Conservation (phyloP, 2,329 filamentous ascomycete genomes). For the Aspergillaceae sp. region DNA sequence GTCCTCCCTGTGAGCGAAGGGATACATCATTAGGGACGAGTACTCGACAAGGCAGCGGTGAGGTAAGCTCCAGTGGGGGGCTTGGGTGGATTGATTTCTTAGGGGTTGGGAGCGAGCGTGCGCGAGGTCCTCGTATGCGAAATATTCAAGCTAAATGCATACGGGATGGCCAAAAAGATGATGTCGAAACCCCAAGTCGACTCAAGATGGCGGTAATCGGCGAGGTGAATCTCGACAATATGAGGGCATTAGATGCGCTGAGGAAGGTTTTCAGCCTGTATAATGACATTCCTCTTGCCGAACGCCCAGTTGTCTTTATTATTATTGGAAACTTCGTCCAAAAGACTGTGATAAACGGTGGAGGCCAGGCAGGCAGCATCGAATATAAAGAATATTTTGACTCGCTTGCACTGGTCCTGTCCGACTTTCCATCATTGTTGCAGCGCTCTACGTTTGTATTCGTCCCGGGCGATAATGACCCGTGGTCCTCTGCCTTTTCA, state of each 20-base stretch:
- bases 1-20: conserved; percentile 82
- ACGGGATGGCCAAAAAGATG: conserved; percentile 15
- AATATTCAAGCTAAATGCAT: conserved; percentile 64
- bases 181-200: conserved; percentile 24
- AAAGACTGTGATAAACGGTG: conserved; percentile 52
- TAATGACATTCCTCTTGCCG: conserved; percentile 53
- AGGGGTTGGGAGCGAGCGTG: conserved; percentile 80
- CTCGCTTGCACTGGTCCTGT: conserved; percentile 67
- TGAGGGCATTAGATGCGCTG: conserved; percentile 70
- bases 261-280: conserved; percentile 71
- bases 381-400: conserved; percentile 98
- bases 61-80: conserved; percentile 55
- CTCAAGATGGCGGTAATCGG: conserved; percentile 65
- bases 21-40: conserved; percentile 67
- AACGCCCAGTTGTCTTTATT: conserved; percentile 69
- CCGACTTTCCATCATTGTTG: conserved; percentile 75
- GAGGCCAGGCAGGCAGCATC: conserved; percentile 69
- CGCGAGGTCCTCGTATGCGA: conserved; percentile 73
- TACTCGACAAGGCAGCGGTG: conserved; percentile 31
- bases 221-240: conserved; percentile 78
- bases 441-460: conserved; percentile 79
- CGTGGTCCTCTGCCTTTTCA: conserved; percentile 80
- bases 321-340: conserved; percentile 75
- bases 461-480: conserved; percentile 92
- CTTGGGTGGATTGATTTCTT: conserved; percentile 98